These are phyloP conservation scores for Termitomyces sp. DNA, from an alignment of 768 basidiomycete genomes.

Conservation along the genomic window DNA sequence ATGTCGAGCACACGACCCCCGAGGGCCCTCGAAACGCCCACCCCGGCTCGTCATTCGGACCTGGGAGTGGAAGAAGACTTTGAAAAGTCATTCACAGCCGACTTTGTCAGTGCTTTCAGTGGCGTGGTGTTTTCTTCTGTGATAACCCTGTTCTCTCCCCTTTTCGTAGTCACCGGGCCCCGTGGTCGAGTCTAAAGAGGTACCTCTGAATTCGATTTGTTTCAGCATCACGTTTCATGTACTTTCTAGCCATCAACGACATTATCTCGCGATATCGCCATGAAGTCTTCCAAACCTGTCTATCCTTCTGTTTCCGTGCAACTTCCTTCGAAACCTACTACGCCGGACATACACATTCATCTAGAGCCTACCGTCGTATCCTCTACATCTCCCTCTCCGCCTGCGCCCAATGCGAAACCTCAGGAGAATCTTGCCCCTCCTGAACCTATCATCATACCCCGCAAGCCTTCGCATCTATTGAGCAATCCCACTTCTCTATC, in stretches of 20 bases:
- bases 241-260: neutral
- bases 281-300: neutral
- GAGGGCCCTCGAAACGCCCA: neutral
- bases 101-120: neutral
- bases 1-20: neutral
- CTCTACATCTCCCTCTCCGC: neutral
- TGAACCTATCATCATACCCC: neutral
- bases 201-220: neutral
- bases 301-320: neutral
- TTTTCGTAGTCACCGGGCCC: neutral
- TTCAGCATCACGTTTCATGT: neutral
- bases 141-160: neutral
- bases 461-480: neutral
- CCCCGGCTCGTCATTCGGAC: neutral
- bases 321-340: neutral
- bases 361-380: neutral
- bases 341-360: neutral
- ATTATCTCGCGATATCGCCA: neutral
- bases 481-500: neutral
- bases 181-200: neutral
- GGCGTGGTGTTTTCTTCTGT: too few species aligned
- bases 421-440: neutral
- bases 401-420: neutral
- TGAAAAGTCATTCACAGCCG: neutral
- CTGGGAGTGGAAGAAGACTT: slow-evolving; percentile 28